A percentile compares a stretch with the other conserved stretches of the same genome.
Conservation (phyloP, 2,329 filamentous ascomycete species). For the Stemphylium beticola region DNA sequence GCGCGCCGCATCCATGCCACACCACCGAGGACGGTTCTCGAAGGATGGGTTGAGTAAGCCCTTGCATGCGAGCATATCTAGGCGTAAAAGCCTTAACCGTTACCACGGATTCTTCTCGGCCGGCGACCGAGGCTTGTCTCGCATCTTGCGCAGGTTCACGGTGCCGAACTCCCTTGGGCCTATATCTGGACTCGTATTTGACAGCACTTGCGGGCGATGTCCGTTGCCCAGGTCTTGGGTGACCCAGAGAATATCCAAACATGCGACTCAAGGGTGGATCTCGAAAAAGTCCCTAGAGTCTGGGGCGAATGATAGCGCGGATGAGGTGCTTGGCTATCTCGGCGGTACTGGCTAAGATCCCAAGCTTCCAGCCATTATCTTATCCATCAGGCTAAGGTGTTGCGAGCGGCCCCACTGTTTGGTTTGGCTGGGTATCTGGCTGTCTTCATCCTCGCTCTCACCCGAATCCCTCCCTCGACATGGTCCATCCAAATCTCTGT, state of each 20-base stretch:
- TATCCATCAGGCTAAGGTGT: slow-evolving; percentile 2
- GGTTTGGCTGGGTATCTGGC: slow-evolving; percentile 1
- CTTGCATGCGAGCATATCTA: slow-evolving; percentile 1
- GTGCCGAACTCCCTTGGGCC: neutral
- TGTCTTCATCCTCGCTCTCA: neutral
- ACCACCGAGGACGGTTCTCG: neutral
- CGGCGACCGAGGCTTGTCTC: slow-evolving; percentile 5
- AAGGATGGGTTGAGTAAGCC: slow-evolving; percentile 2
- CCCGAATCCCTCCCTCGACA: neutral
- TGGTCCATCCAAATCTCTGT: neutral
- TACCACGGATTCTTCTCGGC: slow-evolving; percentile 5
- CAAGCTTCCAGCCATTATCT: slow-evolving; percentile 16
- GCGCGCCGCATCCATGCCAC: neutral
- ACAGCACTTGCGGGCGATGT: neutral
- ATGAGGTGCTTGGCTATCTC: slow-evolving; percentile 1
- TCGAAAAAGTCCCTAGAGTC: neutral
- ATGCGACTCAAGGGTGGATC: neutral
- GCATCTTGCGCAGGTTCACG: neutral
- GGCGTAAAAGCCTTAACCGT: slow-evolving; percentile 11
- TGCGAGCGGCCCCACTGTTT: slow-evolving; percentile 3
- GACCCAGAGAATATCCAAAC: slow-evolving; percentile 1
- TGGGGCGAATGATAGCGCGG: slow-evolving; percentile 2
- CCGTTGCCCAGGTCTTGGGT: slow-evolving; percentile 6
- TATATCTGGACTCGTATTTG: no score
- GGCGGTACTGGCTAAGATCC: slow-evolving; percentile 8